Percentiles rank a stretch among this genome's conserved stretches.
Conservation (phyloP, 2,329 filamentous ascomycete species). For the Alternaria sp. region DNA sequence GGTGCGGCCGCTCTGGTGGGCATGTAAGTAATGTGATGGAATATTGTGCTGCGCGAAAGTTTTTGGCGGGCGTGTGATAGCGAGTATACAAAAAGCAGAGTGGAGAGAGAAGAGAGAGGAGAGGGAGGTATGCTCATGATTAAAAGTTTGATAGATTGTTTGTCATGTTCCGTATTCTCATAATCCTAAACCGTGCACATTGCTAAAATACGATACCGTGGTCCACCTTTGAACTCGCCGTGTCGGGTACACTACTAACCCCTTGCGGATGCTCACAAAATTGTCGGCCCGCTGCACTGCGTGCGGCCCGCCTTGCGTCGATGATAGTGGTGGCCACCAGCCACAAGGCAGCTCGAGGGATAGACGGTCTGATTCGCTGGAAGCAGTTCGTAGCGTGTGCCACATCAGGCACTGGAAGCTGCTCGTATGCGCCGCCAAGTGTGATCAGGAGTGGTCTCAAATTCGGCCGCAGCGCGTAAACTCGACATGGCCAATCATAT, state of each 20-base stretch:
- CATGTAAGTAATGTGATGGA: conserved; percentile 24
- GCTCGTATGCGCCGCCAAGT: conserved; percentile 46
- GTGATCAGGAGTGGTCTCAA: conserved; percentile 37
- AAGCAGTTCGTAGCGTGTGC: conserved; percentile 18
- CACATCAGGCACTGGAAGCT: conserved; percentile 28
- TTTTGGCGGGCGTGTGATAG: background rate
- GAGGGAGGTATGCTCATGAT: background rate
- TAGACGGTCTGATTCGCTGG: conserved; percentile 3
- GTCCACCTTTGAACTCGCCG: background rate
- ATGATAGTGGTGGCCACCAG: conserved; percentile 13
- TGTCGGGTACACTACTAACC: background rate
- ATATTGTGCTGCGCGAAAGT: too few species aligned
- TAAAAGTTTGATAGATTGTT: conserved; percentile 19
- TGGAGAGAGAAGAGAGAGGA: background rate
- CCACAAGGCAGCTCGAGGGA: conserved; percentile 5
- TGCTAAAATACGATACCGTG: background rate
- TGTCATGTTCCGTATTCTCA: conserved; percentile 6
- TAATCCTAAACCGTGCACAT: background rate
- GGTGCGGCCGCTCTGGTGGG: conserved; percentile 78
- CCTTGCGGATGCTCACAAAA: background rate
- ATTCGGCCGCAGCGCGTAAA: conserved; percentile 47
- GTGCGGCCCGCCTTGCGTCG: conserved; percentile 16
- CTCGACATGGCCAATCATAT: conserved; percentile 35
- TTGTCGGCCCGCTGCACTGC: conserved; percentile 21
- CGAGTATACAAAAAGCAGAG: background rate